phyloP scores from a whole-genome alignment of 2,329 filamentous ascomycete genomes.

The Penicillium sp. region DNA sequence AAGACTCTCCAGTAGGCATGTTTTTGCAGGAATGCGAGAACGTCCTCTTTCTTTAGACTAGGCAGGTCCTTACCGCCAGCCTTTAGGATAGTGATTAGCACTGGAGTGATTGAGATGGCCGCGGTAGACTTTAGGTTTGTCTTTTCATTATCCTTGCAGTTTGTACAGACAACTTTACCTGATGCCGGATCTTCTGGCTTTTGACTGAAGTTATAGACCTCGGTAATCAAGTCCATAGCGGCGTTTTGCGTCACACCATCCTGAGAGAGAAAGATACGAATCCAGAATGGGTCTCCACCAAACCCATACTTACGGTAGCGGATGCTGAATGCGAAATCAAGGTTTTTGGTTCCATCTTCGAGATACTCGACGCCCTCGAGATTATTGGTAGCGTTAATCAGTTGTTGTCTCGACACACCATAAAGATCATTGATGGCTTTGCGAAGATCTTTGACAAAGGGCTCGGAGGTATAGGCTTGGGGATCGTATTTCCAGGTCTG shows the following conservation, averaged over 20 bases:
- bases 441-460: not conserved
- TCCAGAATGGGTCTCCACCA: conserved; percentile 12
- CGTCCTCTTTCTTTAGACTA: conserved; percentile 3
- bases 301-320: conserved; percentile 9
- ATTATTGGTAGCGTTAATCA: not conserved
- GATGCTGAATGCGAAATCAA: conserved; percentile 9
- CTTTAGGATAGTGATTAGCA: conserved; percentile 6
- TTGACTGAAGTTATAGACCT: conserved; percentile 15
- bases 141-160: conserved; percentile 9
- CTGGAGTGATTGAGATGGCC: conserved; percentile 7
- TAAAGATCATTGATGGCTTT: conserved; percentile 8
- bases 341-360: conserved; percentile 1
- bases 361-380: conserved; percentile 4
- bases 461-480: not conserved
- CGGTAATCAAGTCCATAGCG: conserved; percentile 1
- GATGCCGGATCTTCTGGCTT: not conserved
- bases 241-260: conserved; percentile 1
- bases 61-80: not conserved
- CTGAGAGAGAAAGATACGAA: conserved; percentile 4
- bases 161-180: conserved; percentile 3
- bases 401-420: conserved; percentile 1
- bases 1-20: conserved; percentile 9
- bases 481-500: conserved; percentile 17
- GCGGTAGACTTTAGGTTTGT: conserved; percentile 4
- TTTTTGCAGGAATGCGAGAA: conserved; percentile 5